Evolutionary conservation across 1,284 basidiomycete species (phyloP).

Genomic region (Boletus semigastroideus): DNA sequence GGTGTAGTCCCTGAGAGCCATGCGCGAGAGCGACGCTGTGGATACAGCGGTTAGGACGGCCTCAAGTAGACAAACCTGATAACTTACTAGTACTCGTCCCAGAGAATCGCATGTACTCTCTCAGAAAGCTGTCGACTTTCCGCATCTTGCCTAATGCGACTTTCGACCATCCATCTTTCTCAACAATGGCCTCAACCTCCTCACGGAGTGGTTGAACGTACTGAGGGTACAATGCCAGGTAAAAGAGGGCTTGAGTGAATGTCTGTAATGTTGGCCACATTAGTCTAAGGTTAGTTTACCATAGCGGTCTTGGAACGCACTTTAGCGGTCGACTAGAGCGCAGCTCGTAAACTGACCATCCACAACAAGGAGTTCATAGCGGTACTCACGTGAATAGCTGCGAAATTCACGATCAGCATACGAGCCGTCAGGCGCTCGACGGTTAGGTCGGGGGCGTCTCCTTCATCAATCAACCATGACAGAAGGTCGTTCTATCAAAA

Average conservation of each 20-base stretch:
- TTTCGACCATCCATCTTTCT: constrained; percentile 45
- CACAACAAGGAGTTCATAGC: constrained; percentile 16
- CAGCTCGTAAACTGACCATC: too few species aligned
- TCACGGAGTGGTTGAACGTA: constrained; percentile 41
- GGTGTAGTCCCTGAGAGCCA: neutral
- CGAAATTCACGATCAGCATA: constrained; percentile 39
- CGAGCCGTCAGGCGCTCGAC: constrained; percentile 30
- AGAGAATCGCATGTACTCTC: constrained; percentile 38
- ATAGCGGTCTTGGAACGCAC: constrained; percentile 5
- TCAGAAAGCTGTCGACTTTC: constrained; percentile 38
- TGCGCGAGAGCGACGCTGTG: neutral
- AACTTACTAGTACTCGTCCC: constrained; percentile 16
- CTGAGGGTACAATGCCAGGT: constrained; percentile 39
- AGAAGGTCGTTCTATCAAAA: constrained; percentile 40
- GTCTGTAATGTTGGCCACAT: constrained; percentile 9
- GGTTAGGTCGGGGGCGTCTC: constrained; percentile 21
- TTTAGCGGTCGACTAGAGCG: constrained; percentile 11
- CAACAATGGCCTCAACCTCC: constrained; percentile 40
- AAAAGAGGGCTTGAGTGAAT: constrained; percentile 39
- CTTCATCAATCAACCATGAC: constrained; percentile 45
- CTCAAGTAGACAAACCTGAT: neutral
- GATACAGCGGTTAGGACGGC: neutral
- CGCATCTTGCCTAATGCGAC: constrained; percentile 31
- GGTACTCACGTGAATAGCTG: constrained; percentile 35
- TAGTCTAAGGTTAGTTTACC: neutral